Percentiles rank a stretch among this genome's conserved stretches.
These are phyloP conservation scores for Nakazawaea siamensis DNA, from an alignment of 805 yeast species.

Conservation along the genomic window DNA sequence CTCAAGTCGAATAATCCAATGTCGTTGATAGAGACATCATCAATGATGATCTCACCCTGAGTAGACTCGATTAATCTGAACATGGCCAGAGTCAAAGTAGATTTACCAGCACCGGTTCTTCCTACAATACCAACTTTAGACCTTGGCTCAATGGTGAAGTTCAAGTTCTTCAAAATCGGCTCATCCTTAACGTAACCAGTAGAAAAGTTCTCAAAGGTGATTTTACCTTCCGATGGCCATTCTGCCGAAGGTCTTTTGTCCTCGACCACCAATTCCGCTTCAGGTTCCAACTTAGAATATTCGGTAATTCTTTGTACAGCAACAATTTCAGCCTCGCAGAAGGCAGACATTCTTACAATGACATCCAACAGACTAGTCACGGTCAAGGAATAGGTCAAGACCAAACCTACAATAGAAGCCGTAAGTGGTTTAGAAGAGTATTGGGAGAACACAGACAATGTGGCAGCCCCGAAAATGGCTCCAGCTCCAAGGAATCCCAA, in stretches of 20 bases:
- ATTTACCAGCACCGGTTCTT: constrained; percentile 73
- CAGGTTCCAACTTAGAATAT: constrained; percentile 68
- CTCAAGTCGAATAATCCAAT: constrained; percentile 49
- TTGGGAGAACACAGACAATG: constrained; percentile 33
- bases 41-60: constrained; percentile 45
- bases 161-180: constrained; percentile 45
- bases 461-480: constrained; percentile 42
- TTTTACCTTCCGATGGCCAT: constrained; percentile 51
- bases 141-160: constrained; percentile 36
- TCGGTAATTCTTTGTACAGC: constrained; percentile 93
- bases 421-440: constrained; percentile 33
- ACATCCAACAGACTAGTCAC: constrained; percentile 45
- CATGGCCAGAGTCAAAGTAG: constrained; percentile 51
- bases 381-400: constrained; percentile 55
- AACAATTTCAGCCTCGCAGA: constrained; percentile 55
- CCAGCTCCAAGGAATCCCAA: constrained; percentile 53
- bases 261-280: constrained; percentile 65
- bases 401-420: constrained; percentile 55
- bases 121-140: constrained; percentile 73
- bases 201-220: constrained; percentile 43
- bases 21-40: constrained; percentile 41
- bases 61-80: constrained; percentile 55
- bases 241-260: constrained; percentile 32
- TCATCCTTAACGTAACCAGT: constrained; percentile 54
- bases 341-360: constrained; percentile 54